These are phyloP conservation scores for Ophiognomonia clavigignenti-juglandacearum DNA, from an alignment of 2,329 filamentous ascomycete genomes.

Conservation along the genomic window DNA sequence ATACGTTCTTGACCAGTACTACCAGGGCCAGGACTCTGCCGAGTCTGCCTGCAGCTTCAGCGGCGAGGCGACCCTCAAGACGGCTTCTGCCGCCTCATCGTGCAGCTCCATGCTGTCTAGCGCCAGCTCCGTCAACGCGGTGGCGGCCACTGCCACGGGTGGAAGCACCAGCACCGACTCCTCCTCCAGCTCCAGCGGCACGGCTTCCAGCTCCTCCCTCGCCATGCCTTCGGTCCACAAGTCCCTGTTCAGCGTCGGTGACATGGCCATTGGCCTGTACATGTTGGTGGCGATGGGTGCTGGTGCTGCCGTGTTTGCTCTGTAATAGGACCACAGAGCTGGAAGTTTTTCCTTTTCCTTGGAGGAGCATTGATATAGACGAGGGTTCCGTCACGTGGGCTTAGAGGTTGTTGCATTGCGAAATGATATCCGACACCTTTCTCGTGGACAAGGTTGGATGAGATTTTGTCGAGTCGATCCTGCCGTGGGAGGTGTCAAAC, in stretches of 20 bases:
- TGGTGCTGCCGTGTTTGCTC: conserved; percentile 48
- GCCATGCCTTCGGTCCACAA: conserved; percentile 31
- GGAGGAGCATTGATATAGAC: background rate
- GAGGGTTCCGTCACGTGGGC: background rate
- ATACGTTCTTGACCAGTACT: conserved; percentile 72
- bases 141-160: conserved; percentile 41
- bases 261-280: conserved; percentile 46
- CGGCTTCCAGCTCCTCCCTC: conserved; percentile 30
- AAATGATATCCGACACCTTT: conserved; percentile 16
- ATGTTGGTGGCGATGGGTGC: conserved; percentile 45
- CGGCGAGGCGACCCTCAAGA: conserved; percentile 49
- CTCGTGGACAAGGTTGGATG: background rate
- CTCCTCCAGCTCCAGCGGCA: conserved; percentile 18
- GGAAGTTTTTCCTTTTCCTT: too few species aligned
- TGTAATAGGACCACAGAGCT: conserved; percentile 34
- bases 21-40: conserved; percentile 49
- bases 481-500: conserved; percentile 12
- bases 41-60: conserved; percentile 65
- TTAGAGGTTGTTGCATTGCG: conserved; percentile 13
- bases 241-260: conserved; percentile 39
- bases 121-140: conserved; percentile 53
- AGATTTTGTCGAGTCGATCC: background rate
- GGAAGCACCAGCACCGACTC: conserved; percentile 26
- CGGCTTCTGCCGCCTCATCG: conserved; percentile 38
- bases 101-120: conserved; percentile 58